Percentiles rank a stretch among this genome's conserved stretches.
These are phyloP conservation scores for Hypomyces perniciosus DNA, from an alignment of 2,329 filamentous ascomycete genomes.

Conservation along the genomic window DNA sequence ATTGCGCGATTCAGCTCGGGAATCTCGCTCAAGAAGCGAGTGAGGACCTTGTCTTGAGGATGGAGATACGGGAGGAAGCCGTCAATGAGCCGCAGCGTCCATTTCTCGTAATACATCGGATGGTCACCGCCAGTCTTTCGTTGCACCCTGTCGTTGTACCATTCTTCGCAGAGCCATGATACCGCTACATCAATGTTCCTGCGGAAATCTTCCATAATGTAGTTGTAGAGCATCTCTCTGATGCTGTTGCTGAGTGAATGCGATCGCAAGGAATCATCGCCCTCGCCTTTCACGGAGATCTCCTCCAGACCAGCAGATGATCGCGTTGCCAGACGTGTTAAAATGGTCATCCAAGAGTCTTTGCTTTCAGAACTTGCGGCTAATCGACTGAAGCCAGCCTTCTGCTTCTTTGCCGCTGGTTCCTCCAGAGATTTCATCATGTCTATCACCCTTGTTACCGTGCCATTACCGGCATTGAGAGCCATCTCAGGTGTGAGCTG, in stretches of 20 bases:
- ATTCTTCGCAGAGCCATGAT: constrained; percentile 93
- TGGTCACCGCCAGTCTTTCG: constrained; percentile 39
- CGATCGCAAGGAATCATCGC: constrained; percentile 36
- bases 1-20: constrained; percentile 70
- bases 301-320: constrained; percentile 65
- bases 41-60: constrained; percentile 79
- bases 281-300: constrained; percentile 52
- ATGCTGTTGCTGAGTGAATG: constrained; percentile 61
- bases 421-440: constrained; percentile 72
- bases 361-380: constrained; percentile 79
- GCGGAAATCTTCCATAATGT: constrained; percentile 88
- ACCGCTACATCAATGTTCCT: constrained; percentile 84
- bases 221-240: constrained; percentile 73
- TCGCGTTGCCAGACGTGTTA: constrained; percentile 79
- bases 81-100: constrained; percentile 75
- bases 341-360: constrained; percentile 85
- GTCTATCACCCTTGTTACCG: constrained; percentile 70
- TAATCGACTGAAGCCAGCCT: constrained; percentile 73
- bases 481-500: constrained; percentile 66
- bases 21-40: constrained; percentile 86
- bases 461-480: constrained; percentile 66
- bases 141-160: constrained; percentile 76
- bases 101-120: constrained; percentile 68
- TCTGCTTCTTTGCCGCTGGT: constrained; percentile 51
- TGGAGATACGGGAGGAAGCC: constrained; percentile 89